Evolutionary conservation across 2,329 filamentous ascomycete species (phyloP), one percentile per base, ranked within the genome.

Genomic region (Pestalotiopsis sp.): DNA sequence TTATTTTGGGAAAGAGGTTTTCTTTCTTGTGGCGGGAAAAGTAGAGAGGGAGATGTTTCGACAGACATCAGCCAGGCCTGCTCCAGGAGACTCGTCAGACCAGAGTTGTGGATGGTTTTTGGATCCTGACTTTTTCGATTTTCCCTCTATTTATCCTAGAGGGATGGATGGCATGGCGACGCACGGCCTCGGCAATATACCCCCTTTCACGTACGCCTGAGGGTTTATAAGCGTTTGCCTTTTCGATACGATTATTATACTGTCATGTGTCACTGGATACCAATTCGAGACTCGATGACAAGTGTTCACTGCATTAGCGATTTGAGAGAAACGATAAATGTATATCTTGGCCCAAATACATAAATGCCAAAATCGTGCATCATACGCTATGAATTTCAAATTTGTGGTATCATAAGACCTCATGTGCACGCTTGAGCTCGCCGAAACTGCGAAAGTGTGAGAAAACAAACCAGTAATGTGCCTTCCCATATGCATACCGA

Each of bases 121-220:
- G 31, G 6, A 36, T 9, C 2, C 9, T 36, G 31, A 36, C n/a
- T 9, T 36, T 36, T 9, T 36, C 7, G 9, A 36, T 9, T 2
- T 31, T 36, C 2, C 31, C 31, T 36, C 31, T n/a, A n/a, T 5
- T 5, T 0, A 9, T 49, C 2, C 4, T 14, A 49, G 41, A 49
- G 45, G n/a, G 41, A 3, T 5, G n/a, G 45, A 27, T n/a, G 23
- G 38, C 39, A 49, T 14, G 25, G 61, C 39, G 20, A 5, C 20
- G 36, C 39, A 39, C 6, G 36, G 39, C 61, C 41, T 64, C 61
- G 61, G 61, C 61, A 52, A 45, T 38, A 64, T 64, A 64, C 61
- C 61, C 61, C 23, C n/a, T 17, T 64, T 52, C n/a, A 13, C n/a
- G 7, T 20, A 17, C 17, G 61, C 61, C 61, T 64, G 38, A 36